These are phyloP conservation scores for Sclerotinia glacialis DNA, from an alignment of 2,329 filamentous ascomycete genomes.

Conservation along the genomic window DNA sequence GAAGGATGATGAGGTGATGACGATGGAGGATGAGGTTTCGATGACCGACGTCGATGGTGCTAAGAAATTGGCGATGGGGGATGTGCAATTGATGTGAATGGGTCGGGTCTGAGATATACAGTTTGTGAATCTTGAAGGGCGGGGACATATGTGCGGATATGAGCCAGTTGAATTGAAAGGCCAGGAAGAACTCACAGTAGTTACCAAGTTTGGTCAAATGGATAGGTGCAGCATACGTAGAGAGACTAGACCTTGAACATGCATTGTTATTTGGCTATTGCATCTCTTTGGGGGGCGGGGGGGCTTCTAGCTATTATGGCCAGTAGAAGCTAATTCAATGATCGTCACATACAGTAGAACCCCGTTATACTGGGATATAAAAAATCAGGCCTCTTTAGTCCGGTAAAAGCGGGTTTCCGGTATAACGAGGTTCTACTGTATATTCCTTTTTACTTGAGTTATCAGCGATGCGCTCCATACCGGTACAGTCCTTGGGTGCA, in stretches of 20 bases:
- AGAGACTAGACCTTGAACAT: background rate
- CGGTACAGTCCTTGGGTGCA: no score
- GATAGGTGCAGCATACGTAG: background rate
- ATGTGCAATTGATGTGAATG: background rate
- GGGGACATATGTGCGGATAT: background rate
- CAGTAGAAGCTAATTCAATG: background rate
- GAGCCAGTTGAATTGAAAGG: background rate
- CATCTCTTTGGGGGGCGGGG: background rate
- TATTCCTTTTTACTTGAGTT: no score
- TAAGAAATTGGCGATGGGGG: background rate
- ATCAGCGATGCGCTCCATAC: no score
- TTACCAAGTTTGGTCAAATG: background rate
- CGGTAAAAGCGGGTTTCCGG: no score
- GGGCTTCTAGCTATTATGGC: background rate
- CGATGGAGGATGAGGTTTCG: constrained; percentile 17
- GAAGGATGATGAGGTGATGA: constrained; percentile 23
- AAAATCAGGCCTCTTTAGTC: no score
- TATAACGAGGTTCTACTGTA: no score
- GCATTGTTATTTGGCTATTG: background rate
- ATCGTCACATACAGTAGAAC: no score
- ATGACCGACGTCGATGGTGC: background rate
- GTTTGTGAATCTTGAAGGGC: background rate
- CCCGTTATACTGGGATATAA: no score
- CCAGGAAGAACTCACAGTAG: background rate
- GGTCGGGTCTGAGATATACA: background rate